A percentile compares a stretch with the other conserved stretches of the same genome.
Conservation (phyloP, 148 eudicot species). For the Salicornia ramosissima region DNA sequence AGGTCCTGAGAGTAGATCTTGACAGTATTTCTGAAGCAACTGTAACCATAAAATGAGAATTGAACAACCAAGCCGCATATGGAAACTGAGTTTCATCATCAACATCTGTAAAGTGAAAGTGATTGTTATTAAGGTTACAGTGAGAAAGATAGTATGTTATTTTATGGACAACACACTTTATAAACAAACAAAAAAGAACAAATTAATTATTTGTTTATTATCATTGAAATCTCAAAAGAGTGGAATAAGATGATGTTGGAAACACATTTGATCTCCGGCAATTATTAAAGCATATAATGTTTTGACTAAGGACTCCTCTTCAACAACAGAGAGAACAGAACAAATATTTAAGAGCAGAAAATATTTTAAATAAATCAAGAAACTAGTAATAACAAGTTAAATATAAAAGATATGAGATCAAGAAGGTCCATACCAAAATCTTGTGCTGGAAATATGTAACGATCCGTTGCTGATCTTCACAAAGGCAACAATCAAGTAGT, state of each 20-base stretch:
- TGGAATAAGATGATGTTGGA: too few relatives aligned
- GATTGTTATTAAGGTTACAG: too few relatives aligned
- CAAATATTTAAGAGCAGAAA: too few relatives aligned
- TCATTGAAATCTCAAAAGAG: too few relatives aligned
- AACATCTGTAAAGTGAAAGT: slow-evolving; percentile 50
- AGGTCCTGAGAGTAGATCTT: slow-evolving; percentile 52
- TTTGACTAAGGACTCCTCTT: too few relatives aligned
- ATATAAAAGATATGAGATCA: not conserved
- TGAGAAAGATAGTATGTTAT: too few relatives aligned
- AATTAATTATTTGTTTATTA: not conserved
- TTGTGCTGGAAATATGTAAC: slow-evolving; percentile 76
- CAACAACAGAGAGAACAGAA: too few relatives aligned
- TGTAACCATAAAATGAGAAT: slow-evolving; percentile 48
- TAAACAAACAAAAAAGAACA: not conserved
- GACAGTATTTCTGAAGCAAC: slow-evolving; percentile 54
- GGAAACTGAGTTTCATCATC: slow-evolving; percentile 64
- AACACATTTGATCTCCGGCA: too few relatives aligned
- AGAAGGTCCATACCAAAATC: slow-evolving; percentile 52
- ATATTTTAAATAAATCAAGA: too few relatives aligned
- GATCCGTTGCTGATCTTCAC: slow-evolving; percentile 30
- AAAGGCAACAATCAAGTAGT: slow-evolving; percentile 47
- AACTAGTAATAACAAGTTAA: not conserved
- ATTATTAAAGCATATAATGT: too few relatives aligned
- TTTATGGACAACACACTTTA: not conserved
- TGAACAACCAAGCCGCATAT: slow-evolving; percentile 29